Evolutionary conservation across 2,329 filamentous ascomycete genomes (phyloP).

Genomic region (Fusarium compactum): DNA sequence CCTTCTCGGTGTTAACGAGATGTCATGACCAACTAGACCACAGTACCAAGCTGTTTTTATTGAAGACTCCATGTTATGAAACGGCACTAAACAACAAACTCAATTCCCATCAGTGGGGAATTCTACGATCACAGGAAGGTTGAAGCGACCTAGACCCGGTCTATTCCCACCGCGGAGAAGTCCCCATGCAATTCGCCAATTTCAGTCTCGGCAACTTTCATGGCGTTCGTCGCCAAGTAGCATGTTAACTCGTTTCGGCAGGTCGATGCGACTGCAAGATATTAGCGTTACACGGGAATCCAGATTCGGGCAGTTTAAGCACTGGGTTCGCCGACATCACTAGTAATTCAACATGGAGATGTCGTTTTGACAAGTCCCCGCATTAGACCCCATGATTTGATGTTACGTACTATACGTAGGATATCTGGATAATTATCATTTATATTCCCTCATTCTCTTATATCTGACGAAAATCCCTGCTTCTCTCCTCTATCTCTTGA

Average conservation of each 20-base stretch:
- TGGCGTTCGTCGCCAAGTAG: neutral
- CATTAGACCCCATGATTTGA: fast-evolving
- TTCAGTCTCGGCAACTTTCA: neutral
- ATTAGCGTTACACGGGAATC: neutral
- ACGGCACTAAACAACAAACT: neutral
- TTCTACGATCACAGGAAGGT: too few relatives aligned
- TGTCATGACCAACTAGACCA: neutral
- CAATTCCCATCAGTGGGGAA: too few relatives aligned
- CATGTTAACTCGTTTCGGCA: neutral
- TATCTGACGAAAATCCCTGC: neutral
- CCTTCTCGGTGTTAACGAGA: neutral
- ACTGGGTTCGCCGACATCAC: neutral
- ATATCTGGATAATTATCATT: fast-evolving
- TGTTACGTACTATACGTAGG: neutral
- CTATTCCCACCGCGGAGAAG: neutral
- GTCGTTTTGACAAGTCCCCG: neutral
- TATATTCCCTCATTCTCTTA: neutral
- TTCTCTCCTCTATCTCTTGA: too few relatives aligned
- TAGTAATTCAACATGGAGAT: neutral
- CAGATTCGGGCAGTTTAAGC: too few relatives aligned
- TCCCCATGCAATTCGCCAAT: neutral
- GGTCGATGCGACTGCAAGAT: neutral
- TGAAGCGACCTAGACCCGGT: neutral
- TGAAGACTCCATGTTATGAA: fast-evolving
- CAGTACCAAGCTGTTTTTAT: neutral